phyloP scores from a whole-genome alignment of 176 grass and related monocot genomes.

The Musa troglodytarum region DNA sequence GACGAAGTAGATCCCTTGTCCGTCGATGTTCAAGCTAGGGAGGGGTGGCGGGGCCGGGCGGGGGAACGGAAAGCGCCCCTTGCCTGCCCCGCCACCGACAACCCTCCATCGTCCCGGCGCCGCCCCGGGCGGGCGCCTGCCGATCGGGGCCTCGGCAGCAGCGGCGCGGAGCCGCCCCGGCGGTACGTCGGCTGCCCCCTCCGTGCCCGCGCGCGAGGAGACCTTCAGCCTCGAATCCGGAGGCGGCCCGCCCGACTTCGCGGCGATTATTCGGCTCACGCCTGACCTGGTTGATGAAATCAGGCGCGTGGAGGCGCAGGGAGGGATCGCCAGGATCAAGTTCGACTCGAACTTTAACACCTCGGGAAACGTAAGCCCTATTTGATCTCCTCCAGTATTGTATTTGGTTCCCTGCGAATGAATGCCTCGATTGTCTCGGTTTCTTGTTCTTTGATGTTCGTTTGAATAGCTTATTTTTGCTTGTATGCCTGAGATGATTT shows the following conservation, averaged over 20 bases:
- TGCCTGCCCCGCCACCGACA: slow-evolving; percentile 4
- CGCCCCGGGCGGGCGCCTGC: slow-evolving; percentile 31
- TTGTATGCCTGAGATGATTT: neutral
- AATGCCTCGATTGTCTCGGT: neutral
- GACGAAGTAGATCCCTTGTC: neutral
- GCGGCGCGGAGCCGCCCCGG: neutral
- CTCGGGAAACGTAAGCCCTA: slow-evolving; percentile 63
- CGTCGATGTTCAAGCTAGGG: slow-evolving; percentile 23
- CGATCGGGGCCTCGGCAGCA: slow-evolving; percentile 9
- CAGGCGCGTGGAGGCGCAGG: slow-evolving; percentile 73
- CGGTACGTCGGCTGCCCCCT: neutral
- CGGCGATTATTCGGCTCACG: slow-evolving; percentile 67
- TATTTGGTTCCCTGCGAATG: slow-evolving; percentile 24
- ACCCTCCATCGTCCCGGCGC: slow-evolving; percentile 21
- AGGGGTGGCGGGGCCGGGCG: slow-evolving; percentile 32
- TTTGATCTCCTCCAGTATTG: neutral
- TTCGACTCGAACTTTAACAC: slow-evolving; percentile 63
- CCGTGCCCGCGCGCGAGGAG: slow-evolving; percentile 39
- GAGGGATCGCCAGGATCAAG: slow-evolving; percentile 70
- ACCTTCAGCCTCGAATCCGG: slow-evolving; percentile 57
- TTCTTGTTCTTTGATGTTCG: neutral
- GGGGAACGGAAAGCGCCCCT: slow-evolving; percentile 18
- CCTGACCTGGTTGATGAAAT: slow-evolving; percentile 96
- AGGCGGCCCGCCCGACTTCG: slow-evolving; percentile 48
- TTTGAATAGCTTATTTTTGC: neutral